Base-by-base conservation (phyloP, 805 yeast species). In the Peterozyma xylosa region DNA sequence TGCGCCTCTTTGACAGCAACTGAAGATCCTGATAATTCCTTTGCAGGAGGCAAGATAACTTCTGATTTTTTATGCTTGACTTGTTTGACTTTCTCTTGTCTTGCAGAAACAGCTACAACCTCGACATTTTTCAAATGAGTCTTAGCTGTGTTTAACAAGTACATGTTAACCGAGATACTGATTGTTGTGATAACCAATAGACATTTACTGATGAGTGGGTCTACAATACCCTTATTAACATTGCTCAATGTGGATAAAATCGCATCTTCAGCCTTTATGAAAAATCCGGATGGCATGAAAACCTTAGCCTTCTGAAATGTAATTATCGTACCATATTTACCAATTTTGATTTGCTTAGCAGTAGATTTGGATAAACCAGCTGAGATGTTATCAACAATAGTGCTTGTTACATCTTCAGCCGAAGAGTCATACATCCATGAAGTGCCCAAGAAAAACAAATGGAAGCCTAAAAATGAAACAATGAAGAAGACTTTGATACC, bases 141-240 rank as follows among this genome's bases (percentile, higher is more conserved):
- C 60, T 86, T 76, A n/a, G 96, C 84, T 45, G 87, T 93, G 55
- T 88, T 87, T 60, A 91, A 74, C 52, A 93, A 72, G 62, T 90
- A 91, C 41, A 85, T 79, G 60, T 93, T 93, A 50, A 86, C 80
- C 5, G 84, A 80, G 44, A 87, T 75, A 51, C 95, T 85, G 50
- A 86, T 66, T 21, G 84, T 80, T 48, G 90, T 78, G 10, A 79
- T 80, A 48, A 85, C 71, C 38, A 90, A 74, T 42, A 89, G 70
- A 49, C 81, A 76, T 59, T 90, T 90, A 48, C 93, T 80, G 51
- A 89, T 75, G 48, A 87, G 67, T 43, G 82, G 84, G 61, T 90
- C 96, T 53, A 84, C 77, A 45, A 90, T 82, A 15, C 90, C 86
- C 45, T 57, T 58, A 47, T 87, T 80, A 49, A 89, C 61, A 41